Base-by-base conservation (phyloP, 148 eudicot genomes). In the Arctostaphylos glauca region DNA sequence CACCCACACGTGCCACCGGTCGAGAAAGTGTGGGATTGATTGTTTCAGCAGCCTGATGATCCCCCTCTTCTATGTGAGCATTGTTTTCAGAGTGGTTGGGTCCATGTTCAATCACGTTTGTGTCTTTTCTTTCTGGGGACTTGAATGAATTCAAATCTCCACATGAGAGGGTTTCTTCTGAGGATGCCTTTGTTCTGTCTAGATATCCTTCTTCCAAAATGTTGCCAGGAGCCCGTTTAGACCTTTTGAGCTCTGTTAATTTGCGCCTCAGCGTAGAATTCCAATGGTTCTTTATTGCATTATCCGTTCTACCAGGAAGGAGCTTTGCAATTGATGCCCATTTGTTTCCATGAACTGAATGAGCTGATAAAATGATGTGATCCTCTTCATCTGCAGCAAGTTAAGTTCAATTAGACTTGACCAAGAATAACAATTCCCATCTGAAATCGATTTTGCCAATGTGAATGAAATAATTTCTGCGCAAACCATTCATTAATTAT, bases 201-300 rank as follows among this genome's bases (percentile, higher is more conserved):
- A 79, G 77, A 87, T 84, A 80, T 62, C 77, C 83, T 74, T 92
- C 88, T 41, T 87, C 87, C 13, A 80, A 49, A 58, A 23, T 6
- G 76, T n/a, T 59, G 55, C 7, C 12, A 8, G 55, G 21, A 19
- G 68, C 15, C 41, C 64, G 68, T 62, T 74, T 73, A 62, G 75
- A 56, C 74, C 76, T 86, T 58, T 71, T 76, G 76, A 84, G 81
- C 50, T 79, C 91, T 9, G 43, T 66, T 81, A 50, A 71, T 81
- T 88, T 92, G 43, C 93, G 92, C 60, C 91, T 91, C 80, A 93
- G 85, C 76, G 93, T 92, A 80, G 98, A 91, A 85, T 95, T 95
- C 98, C 98, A 95, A 79, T 93, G 97, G 81, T 95, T 95, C 77
- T 95, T 93, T 81, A 95, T 93, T 84, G 97, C 91, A 80, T 95